Base-by-base conservation (phyloP, 768 basidiomycete species). In the Boletus rubescentipes region DNA sequence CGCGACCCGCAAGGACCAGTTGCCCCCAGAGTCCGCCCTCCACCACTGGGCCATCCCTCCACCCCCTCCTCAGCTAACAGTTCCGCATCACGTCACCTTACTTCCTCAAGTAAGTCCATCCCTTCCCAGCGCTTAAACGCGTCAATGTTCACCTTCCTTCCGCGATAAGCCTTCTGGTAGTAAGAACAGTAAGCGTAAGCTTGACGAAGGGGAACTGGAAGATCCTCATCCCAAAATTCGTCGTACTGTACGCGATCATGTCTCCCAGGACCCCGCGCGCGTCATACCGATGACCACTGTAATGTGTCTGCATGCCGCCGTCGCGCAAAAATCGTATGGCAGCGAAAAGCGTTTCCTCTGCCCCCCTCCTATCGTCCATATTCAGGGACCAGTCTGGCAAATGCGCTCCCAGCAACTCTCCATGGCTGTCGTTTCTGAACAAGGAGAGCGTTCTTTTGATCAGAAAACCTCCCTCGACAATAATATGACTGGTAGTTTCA, bases 291-390 rank as follows among this genome's bases (percentile, higher is more conserved):
- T 93, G 91, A 93, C 91, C 35, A 93, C 91, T 36, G 89, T 93
- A 31, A 83, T 92, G 57, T 93, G 90, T 61, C 78, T 94, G 49
- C 93, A 96, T 65, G 92, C 93, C 23, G 91, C 91, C 31, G 92
- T 94, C 46, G 94, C 92, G 2, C 94, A 97, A 75, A 97, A 97
- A 75, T 94, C 92, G 11, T 97, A 97, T 67, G 92, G 92, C 47
- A 92, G 88, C 70, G 94, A 97, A 75, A 94, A 95, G 71, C 87
- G 94, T 53, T 93, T 95, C 67, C 81, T 98, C 35, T 93, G 91
- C 64, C 94, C 94, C 9, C 93, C 94, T 4, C 94, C 94, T 9
- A 84, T 96, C 53, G 91, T 98, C 30, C 90, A 92, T 61, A 91
- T 95, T 59, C 90, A 93, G 63, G 92, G 93, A 18, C 90, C 93